Evolutionary conservation across 108 stramenopile species (phyloP).

Genomic region (Pelagomonas calceolata): DNA sequence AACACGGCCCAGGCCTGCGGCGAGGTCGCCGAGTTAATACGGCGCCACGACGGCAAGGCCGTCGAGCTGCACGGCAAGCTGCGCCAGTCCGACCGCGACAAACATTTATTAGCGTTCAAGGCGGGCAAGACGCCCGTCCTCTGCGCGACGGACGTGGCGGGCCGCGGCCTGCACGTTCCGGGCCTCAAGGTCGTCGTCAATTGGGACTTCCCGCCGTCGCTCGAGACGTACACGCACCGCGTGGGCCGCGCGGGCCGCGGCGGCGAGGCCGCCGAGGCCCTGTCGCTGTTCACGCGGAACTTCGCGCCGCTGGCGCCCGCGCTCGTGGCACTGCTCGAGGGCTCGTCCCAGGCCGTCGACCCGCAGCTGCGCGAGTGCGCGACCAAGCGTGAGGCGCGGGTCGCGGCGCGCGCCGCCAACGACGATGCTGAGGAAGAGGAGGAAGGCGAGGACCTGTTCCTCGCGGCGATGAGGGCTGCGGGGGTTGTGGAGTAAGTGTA

Average conservation of each 20-base stretch:
- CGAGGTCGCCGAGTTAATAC: neutral
- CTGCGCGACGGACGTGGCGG: constrained; percentile 98
- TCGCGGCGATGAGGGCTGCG: no score
- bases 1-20: neutral
- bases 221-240: constrained; percentile 18
- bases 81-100: constrained; percentile 91
- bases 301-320: constrained; percentile 8
- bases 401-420: neutral
- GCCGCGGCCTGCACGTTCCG: constrained; percentile 93
- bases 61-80: constrained; percentile 95
- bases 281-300: constrained; percentile 11
- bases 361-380: constrained; percentile 1
- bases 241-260: constrained; percentile 10
- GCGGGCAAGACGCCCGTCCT: constrained; percentile 66
- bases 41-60: neutral
- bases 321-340: constrained; percentile 2
- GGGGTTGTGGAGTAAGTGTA: no score
- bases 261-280: constrained; percentile 2
- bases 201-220: constrained; percentile 36
- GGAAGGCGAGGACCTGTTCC: no score
- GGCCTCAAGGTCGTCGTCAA: constrained; percentile 92
- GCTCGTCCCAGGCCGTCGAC: neutral
- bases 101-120: constrained; percentile 85
- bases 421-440: no score
- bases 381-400: no score